These are phyloP conservation scores for Vitis hybrid DNA, from an alignment of 177 flowering plant genomes.

Conservation along the genomic window DNA sequence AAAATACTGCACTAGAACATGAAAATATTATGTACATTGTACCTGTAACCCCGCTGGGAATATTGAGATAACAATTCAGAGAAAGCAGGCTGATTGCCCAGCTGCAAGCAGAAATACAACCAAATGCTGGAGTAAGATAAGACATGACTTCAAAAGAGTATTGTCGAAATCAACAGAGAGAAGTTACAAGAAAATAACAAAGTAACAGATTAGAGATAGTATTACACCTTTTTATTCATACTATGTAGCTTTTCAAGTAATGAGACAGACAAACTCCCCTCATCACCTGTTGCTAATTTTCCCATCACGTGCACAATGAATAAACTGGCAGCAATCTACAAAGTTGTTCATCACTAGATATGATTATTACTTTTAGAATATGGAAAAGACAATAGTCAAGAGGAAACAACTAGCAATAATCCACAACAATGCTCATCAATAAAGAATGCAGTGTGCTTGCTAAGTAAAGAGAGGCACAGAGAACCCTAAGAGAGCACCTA, in stretches of 20 bases:
- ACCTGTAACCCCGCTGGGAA: slow-evolving; percentile 83
- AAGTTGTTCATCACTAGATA: slow-evolving; percentile 8
- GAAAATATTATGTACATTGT: background rate
- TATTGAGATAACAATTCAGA: slow-evolving; percentile 63
- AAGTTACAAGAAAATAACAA: background rate
- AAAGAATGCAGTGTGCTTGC: background rate
- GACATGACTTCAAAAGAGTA: slow-evolving; percentile 2
- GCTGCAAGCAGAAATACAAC: slow-evolving; percentile 38
- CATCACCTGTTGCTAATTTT: slow-evolving; percentile 50
- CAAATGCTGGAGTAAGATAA: slow-evolving; percentile 11
- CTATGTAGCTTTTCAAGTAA: slow-evolving; percentile 45
- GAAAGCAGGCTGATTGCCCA: slow-evolving; percentile 62
- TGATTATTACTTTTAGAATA: background rate
- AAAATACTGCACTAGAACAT: background rate
- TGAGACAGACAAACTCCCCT: slow-evolving; percentile 72
- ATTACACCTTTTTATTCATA: slow-evolving; percentile 55
- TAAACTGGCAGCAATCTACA: slow-evolving; percentile 65
- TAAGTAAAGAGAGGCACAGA: background rate
- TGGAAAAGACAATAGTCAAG: background rate
- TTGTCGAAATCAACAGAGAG: background rate
- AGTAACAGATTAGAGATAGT: background rate
- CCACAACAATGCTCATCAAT: background rate
- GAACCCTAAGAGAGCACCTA: background rate
- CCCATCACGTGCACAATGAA: slow-evolving; percentile 58
- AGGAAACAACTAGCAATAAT: background rate